Base-by-base conservation (phyloP, 2,329 filamentous ascomycete genomes). In the Epichloe aotearoae region DNA sequence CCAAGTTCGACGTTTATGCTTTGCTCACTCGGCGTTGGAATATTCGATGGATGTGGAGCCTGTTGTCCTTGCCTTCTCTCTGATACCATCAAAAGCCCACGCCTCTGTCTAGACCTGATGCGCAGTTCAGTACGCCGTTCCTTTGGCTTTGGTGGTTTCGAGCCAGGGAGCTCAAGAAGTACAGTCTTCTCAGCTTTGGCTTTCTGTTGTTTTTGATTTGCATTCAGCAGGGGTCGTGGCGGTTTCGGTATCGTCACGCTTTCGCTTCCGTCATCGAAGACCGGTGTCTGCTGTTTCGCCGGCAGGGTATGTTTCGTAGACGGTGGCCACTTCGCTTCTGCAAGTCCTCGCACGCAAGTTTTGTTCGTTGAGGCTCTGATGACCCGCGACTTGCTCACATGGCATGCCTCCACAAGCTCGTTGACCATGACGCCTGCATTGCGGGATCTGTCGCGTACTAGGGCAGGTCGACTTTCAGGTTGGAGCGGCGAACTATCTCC, bases 41-140 rank as follows among this genome's bases (percentile, higher is more conserved):
- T 33, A 5, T 4, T 12, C 3, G 38, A 48, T 4, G 20, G 14
- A 10, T 43, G 17, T 8, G 19, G 17, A 23, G 34, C 23, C 19
- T 47, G 40, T 4, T 49, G 47, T 8, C 39, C 20, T 39, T 54
- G 46, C 26, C 58, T 55, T 49, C 60, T 65, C 48, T 73, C 69
- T 1, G 69, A 65, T 4, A 75, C 49, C 61, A 77, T 66, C 42
- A 77, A 57, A 7, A 79, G 57, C 2, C 75, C 74, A 49, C 73
- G 67, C 52, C 70, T 73, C 52, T 70, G 69, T 51, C 69, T 66
- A 17, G 72, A 63, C 53, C 66, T 71, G 48, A 77, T 73, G 7
- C 69, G 69, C 37, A 77, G 61, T 53, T 73, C 70, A 17, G 72
- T 72, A 46, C 68, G 69, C 8, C 62, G 66, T 50, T 67, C 58